Evolutionary conservation across 805 yeast species (phyloP).

Genomic region (Candida orba): DNA sequence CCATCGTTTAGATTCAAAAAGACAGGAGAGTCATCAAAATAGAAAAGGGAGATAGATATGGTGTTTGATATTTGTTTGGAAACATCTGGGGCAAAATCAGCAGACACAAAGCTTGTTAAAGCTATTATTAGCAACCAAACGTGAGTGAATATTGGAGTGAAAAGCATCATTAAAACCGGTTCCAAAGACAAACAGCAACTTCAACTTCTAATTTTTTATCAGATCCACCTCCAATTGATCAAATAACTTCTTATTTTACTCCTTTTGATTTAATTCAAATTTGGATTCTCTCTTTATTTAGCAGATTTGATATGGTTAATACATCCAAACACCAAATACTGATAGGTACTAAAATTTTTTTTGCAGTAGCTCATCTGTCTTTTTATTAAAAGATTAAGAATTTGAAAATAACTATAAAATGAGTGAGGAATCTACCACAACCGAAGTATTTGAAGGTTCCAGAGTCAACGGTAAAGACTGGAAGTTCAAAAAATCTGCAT

Average conservation of each 20-base stretch:
- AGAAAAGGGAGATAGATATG: constrained; percentile 16
- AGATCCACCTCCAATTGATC: not conserved
- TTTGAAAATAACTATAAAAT: not conserved
- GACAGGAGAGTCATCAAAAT: constrained; percentile 28
- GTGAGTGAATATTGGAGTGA: not conserved
- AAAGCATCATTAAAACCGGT: not conserved
- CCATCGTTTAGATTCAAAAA: constrained; percentile 17
- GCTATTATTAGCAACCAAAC: not conserved
- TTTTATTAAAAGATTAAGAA: not conserved
- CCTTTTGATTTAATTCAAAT: not conserved
- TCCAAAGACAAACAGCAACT: too few species aligned
- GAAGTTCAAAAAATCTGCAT: constrained; percentile 63
- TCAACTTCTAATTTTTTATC: not conserved
- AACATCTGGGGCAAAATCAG: constrained; percentile 23
- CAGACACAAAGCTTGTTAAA: not conserved
- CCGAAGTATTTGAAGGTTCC: constrained; percentile 10
- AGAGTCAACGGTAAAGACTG: constrained; percentile 44
- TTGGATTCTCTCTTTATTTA: not conserved
- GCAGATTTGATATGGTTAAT: too few species aligned
- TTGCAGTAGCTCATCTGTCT: constrained; percentile 4
- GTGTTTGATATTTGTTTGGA: constrained; percentile 2
- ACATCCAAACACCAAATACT: constrained; percentile 9
- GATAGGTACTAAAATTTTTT: not conserved
- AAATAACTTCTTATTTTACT: too few species aligned
- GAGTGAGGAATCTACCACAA: not conserved